Base-by-base conservation (phyloP, 176 grass and related monocot species). In the Luzula sylvatica region DNA sequence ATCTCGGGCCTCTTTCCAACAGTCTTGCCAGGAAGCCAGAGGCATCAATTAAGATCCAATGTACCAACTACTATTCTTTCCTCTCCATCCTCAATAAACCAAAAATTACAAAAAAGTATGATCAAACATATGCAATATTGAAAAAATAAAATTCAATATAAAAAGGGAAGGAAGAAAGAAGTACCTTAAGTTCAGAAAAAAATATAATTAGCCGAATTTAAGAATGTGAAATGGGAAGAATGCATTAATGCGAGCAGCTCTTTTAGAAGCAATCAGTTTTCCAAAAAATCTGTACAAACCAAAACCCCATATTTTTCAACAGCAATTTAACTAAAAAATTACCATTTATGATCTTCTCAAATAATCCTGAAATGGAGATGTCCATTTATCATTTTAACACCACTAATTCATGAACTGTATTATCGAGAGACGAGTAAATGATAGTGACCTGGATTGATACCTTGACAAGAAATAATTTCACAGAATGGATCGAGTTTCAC, bases 191-290 rank as follows among this genome's bases (percentile, higher is more conserved):
- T 13, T 41, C 39, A 61, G 71, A 89, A 67, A 73, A 89, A 28
- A 86, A 71, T 38, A n/a, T 82, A 67, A 45, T 78, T 68, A 1
- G 65, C 78, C 13, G 61, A 74, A 26, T 57, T 42, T 61, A 82
- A 29, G 44, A 65, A 89, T 69, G 40, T n/a, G 69, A 74, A 30
- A 88, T 19, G 68, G 78, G 81, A 18, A 83, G 58, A 7, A 72
- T 90, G 77, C 85, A 71, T 89, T 96, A 67, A 96, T 77, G 67
- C 92, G 89, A 26, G 81, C 70, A 53, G 79, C 92, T 70, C 77
- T 89, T 82, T 74, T 83, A 38, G 82, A 86, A 47, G 74, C 80
- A 20, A 88, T 66, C 71, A 73, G 72, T 56, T 77, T 96, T 48
- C 85, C 85, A 65, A 71, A 76, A 77, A 89, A 82, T 23, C 71